Conservation (phyloP, 768 basidiomycete genomes). For the Trametes cingulata region DNA sequence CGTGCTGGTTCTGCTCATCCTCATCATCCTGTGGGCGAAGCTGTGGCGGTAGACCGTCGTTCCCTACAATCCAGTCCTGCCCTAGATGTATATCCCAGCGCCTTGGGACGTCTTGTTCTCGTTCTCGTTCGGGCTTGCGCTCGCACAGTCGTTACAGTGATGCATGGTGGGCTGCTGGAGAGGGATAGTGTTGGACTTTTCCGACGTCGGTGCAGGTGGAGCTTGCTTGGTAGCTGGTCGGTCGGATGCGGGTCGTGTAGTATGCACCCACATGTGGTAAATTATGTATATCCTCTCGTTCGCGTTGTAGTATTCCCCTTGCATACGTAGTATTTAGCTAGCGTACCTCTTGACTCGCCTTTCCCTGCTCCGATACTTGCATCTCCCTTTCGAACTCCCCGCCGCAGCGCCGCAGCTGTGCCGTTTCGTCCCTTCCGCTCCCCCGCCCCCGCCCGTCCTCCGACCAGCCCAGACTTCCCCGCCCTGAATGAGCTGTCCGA, state of each 20-base stretch:
- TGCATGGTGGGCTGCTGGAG: no score
- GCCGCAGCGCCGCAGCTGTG: not conserved
- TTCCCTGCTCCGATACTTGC: not conserved
- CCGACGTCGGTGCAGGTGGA: not conserved
- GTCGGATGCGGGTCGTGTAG: not conserved
- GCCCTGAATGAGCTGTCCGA: no score
- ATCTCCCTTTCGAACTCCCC: not conserved
- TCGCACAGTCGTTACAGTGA: no score
- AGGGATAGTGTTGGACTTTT: no score
- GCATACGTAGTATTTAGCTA: not conserved
- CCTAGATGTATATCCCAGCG: no score
- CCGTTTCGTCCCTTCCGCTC: no score
- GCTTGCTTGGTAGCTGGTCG: not conserved
- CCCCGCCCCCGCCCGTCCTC: no score
- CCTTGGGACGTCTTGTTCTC: not conserved
- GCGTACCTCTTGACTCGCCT: not conserved
- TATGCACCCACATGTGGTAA: not conserved
- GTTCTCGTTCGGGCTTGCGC: no score
- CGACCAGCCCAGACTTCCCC: no score
- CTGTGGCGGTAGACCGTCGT: constrained; percentile 42
- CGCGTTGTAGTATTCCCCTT: not conserved
- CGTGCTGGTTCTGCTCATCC: constrained; percentile 82
- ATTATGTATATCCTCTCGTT: constrained; percentile 14
- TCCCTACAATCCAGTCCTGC: not conserved
- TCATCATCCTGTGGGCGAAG: constrained; percentile 81